Percentiles rank a stretch among this genome's conserved stretches.
Conservation (phyloP, 75 land plant species). For the Cryptomeria japonica region DNA sequence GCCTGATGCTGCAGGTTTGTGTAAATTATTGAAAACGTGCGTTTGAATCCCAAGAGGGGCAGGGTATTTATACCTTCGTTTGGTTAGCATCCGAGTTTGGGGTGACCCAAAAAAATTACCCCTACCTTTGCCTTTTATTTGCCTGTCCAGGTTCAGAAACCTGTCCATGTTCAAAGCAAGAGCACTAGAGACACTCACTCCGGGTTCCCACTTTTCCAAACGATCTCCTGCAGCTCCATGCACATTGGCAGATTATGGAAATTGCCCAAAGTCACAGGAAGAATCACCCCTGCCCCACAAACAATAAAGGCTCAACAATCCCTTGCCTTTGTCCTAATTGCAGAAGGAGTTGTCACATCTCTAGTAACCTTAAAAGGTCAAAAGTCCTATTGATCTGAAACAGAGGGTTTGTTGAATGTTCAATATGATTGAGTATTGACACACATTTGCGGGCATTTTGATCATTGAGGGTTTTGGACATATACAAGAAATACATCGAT, state of each 20-base stretch:
- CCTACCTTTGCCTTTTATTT: too few species aligned
- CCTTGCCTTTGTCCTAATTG: neutral
- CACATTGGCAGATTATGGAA: neutral
- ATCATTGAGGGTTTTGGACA: neutral
- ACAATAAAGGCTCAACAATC: neutral
- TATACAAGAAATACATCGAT: neutral
- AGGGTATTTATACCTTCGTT: neutral
- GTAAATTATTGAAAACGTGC: neutral
- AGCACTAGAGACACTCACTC: too few species aligned
- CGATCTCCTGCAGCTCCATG: neutral
- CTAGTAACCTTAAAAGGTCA: neutral
- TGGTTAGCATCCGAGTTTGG: too few species aligned
- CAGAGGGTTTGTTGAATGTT: neutral
- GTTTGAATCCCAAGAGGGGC: neutral
- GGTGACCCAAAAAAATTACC: too few species aligned
- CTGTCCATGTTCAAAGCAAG: too few species aligned
- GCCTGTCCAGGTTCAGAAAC: too few species aligned
- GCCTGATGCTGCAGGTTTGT: neutral
- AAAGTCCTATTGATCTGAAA: neutral
- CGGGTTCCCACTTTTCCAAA: neutral
- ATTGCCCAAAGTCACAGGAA: neutral
- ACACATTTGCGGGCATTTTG: neutral
- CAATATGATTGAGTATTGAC: neutral
- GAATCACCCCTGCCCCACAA: neutral
- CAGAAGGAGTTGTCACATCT: neutral